Conservation (phyloP, 192 early-diverging fungal species). For the Globomyces pollinis-pini region DNA sequence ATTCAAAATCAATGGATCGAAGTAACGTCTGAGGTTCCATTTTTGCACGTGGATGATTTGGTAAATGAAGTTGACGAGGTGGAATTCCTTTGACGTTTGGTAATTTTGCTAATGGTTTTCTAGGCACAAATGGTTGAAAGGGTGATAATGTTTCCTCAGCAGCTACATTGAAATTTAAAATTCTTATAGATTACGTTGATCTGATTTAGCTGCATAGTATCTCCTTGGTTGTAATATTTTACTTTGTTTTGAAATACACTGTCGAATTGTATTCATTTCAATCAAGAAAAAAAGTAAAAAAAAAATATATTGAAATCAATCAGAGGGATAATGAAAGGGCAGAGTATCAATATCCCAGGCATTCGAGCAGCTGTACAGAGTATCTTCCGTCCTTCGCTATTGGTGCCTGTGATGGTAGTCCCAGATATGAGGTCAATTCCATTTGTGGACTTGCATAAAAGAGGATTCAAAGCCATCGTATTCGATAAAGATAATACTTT, state of each 20-base stretch:
- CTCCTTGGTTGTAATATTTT: too few species aligned
- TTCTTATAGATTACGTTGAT: too few species aligned
- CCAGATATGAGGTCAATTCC: constrained; percentile 64
- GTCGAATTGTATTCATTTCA: too few species aligned
- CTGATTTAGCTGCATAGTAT: neutral
- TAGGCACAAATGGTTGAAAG: neutral
- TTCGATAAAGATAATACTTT: constrained; percentile 99
- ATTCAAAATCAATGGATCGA: constrained; percentile 35
- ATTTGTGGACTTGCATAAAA: constrained; percentile 49
- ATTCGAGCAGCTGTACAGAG: constrained; percentile 46
- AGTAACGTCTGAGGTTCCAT: constrained; percentile 22
- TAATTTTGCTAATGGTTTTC: constrained; percentile 4
- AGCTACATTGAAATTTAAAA: too few species aligned
- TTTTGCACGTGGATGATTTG: constrained; percentile 21
- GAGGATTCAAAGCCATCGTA: constrained; percentile 63
- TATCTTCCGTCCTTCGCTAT: constrained; percentile 55
- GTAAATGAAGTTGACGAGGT: constrained; percentile 16
- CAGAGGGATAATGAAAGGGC: constrained; percentile 32
- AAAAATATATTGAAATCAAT: too few species aligned
- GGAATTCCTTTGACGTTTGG: constrained; percentile 18
- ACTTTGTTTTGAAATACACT: too few species aligned
- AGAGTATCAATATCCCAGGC: constrained; percentile 68
- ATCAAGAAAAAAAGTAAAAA: too few species aligned
- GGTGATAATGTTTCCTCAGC: neutral
- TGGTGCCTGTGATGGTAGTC: constrained; percentile 70